Conservation (phyloP, 1,284 basidiomycete genomes). For the Lignosus rhinocerotis region DNA sequence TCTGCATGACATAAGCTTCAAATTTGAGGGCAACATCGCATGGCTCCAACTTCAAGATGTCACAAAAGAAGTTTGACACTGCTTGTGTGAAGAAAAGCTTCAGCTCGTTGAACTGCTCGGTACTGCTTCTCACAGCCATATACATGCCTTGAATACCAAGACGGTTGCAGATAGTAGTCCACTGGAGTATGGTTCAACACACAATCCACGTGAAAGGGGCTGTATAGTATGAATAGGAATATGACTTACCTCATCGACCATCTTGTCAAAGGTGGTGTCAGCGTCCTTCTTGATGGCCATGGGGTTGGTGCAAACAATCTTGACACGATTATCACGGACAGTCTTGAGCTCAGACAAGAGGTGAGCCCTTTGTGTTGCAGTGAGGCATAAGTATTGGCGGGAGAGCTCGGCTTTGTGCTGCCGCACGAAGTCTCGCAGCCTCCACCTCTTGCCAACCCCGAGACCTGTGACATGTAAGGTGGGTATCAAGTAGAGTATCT, state of each 20-base stretch:
- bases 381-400: not conserved
- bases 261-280: not conserved
- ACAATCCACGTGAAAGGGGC: not conserved
- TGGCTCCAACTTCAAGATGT: not conserved
- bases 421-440: not conserved
- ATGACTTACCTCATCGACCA: not conserved
- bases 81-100: not conserved
- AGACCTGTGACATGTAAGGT: not conserved
- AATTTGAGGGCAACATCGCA: not conserved
- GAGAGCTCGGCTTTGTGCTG: not conserved
- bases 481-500: not conserved
- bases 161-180: not conserved
- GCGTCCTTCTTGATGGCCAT: not conserved
- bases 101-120: not conserved
- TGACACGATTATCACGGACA: not conserved
- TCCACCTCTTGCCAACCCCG: not conserved
- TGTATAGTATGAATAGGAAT: not conserved
- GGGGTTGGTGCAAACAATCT: not conserved
- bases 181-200: not conserved
- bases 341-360: not conserved
- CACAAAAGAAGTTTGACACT: not conserved
- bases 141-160: not conserved
- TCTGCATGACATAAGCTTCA: not conserved
- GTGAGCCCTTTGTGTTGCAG: not conserved
- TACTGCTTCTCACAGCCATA: not conserved